Percentiles rank a stretch among this genome's conserved stretches.
Conservation (phyloP, 148 eudicot species). For the Pharnaceum exiguum region DNA sequence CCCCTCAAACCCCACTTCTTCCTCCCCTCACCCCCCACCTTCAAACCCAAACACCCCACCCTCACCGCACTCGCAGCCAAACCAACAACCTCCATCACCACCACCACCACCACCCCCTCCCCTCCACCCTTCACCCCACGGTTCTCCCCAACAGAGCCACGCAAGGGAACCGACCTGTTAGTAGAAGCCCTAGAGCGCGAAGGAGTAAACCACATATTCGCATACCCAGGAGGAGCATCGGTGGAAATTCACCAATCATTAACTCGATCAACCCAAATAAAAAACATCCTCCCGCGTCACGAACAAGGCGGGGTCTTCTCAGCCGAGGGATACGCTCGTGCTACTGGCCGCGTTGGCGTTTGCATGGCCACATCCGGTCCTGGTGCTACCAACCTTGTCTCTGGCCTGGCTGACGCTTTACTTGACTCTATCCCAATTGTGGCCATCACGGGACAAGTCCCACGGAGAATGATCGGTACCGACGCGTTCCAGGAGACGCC, state of each 20-base stretch:
- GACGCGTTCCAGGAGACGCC: slow-evolving; percentile 94
- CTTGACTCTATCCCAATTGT: slow-evolving; percentile 76
- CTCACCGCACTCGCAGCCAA: slow-evolving; percentile 2
- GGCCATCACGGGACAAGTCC: slow-evolving; percentile 89
- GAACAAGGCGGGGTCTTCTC: slow-evolving; percentile 94
- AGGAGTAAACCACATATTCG: slow-evolving; percentile 70
- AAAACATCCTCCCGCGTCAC: slow-evolving; percentile 77
- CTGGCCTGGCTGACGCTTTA: slow-evolving; percentile 82
- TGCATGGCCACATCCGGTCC: slow-evolving; percentile 97
- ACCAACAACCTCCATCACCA: background rate
- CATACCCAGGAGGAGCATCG: slow-evolving; percentile 93
- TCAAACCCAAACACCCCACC: background rate
- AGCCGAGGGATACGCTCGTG: slow-evolving; percentile 93
- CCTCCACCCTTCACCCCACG: slow-evolving; percentile 29
- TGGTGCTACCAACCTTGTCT: slow-evolving; percentile 81
- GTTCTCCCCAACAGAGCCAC: slow-evolving; percentile 57
- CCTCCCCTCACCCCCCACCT: background rate
- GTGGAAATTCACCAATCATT: slow-evolving; percentile 93
- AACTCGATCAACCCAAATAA: slow-evolving; percentile 54
- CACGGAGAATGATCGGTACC: slow-evolving; percentile 82
- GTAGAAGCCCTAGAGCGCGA: slow-evolving; percentile 90
- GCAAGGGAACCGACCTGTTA: slow-evolving; percentile 77
- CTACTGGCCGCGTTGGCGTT: slow-evolving; percentile 73
- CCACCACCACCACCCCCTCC: slow-evolving; percentile 2
- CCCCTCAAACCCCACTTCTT: slow-evolving; percentile 5